Evolutionary conservation across 2,329 filamentous ascomycete genomes (phyloP).

Genomic region (Arthrinium phaeospermum): DNA sequence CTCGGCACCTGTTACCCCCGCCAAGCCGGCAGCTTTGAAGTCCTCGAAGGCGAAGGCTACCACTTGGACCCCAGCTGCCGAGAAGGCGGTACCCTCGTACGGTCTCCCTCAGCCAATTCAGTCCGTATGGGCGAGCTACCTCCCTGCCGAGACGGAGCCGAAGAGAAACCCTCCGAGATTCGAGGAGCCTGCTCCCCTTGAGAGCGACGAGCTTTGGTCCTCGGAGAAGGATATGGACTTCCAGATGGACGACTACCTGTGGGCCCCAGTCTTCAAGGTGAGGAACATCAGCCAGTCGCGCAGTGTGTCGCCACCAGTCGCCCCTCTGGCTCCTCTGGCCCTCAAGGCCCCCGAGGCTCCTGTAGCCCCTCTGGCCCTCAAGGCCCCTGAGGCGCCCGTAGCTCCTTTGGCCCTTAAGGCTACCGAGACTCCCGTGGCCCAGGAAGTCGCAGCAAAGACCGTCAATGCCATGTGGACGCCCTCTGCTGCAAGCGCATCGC

Average conservation of each 20-base stretch:
- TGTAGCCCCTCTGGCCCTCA: background rate
- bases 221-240: constrained; percentile 1
- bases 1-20: background rate
- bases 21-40: background rate
- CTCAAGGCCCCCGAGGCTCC: background rate
- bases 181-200: constrained; percentile 4
- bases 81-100: constrained; percentile 1
- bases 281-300: background rate
- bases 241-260: constrained; percentile 8
- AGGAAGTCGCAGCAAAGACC: background rate
- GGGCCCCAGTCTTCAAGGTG: background rate
- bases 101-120: constrained; percentile 15
- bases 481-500: background rate
- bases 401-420: background rate
- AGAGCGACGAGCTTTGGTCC: constrained; percentile 10
- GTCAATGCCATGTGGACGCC: constrained; percentile 1
- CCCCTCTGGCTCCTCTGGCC: background rate
- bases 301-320: background rate
- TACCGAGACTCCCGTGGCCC: background rate
- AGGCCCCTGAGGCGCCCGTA: background rate
- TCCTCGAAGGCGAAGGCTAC: constrained; percentile 1
- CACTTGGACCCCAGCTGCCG: background rate
- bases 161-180: background rate
- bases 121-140: constrained; percentile 2
- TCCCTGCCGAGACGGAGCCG: background rate